Base-by-base conservation (phyloP, 2,329 filamentous ascomycete species). In the Emergomyces orientalis region DNA sequence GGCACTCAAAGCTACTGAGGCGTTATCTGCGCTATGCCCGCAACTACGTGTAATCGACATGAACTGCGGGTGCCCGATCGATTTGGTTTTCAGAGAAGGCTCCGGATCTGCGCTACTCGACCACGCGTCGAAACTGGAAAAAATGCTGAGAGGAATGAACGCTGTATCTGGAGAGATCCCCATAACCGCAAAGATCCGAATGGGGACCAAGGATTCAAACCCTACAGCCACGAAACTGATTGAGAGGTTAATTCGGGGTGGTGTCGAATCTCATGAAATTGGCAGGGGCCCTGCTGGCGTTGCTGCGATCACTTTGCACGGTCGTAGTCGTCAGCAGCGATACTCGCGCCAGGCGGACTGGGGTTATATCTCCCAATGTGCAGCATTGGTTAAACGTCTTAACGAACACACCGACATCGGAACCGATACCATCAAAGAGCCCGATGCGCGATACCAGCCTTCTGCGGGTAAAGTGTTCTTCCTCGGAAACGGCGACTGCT, bases 61-160 rank as follows among this genome's bases (percentile, higher is more conserved):
- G 68, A 99, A 99, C 79, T 97, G 93, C 70, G 94, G 94, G 54
- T 99, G 94, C 72, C 94, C 94, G 3, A 97, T 99, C 72, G 94
- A 99, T 73, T 85, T 97, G 69, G 88, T 99, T 60, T 97, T 86
- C 80, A 87, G 91, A 69, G 83, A 88, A 55, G 94, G 94, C 59
- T 91, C 90, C 49, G 94, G 94, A 3, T 96, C 93, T 25, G 93
- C 90, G 1, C 84, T 99, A 19, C 86, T 99, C n/a, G 94, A 99
- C 70, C 82, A 87, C 61, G 89, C 85, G 37, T 86, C 86, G 63
- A 97, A 97, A 77, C 79, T 99, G 59, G 92, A 97, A 76, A 93
- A 93, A 76, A 97, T 97, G 77, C 82, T 99, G 52, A 85, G 92
- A 66, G 94, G 94, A 69, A 99, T 99, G 94, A 97, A 96, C 72